phyloP scores from a whole-genome alignment of 2,329 filamentous ascomycete genomes.

The Pseudomassariella vexata region DNA sequence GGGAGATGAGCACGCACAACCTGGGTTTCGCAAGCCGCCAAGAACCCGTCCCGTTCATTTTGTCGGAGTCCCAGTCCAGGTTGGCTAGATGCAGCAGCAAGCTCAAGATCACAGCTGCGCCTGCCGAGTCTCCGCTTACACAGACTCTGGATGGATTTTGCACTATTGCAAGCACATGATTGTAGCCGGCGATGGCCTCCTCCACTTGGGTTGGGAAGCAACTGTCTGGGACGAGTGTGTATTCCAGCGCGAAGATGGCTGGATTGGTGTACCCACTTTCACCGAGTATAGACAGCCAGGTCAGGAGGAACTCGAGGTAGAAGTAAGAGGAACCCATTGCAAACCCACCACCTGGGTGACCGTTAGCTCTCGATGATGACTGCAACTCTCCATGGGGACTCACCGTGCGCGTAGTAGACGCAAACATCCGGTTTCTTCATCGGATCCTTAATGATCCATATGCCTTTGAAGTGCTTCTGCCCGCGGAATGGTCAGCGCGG shows the following conservation, averaged over 20 bases:
- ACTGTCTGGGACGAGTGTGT: conserved; percentile 71
- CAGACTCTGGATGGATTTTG: conserved; percentile 57
- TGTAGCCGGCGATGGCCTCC: conserved; percentile 65
- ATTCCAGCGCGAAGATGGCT: conserved; percentile 73
- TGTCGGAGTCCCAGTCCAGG: conserved; percentile 25
- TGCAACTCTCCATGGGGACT: conserved; percentile 13
- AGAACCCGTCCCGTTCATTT: conserved; percentile 26
- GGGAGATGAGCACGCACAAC: conserved; percentile 69
- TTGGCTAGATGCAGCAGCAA: conserved; percentile 62
- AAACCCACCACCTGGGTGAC: conserved; percentile 64
- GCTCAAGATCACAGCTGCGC: conserved; percentile 67
- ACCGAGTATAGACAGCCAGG: conserved; percentile 62
- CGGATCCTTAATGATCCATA: conserved; percentile 64
- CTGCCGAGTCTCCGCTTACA: conserved; percentile 75
- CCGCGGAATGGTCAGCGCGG: not conserved
- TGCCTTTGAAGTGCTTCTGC: conserved; percentile 49
- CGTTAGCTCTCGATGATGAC: conserved; percentile 10
- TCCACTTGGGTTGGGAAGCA: conserved; percentile 69
- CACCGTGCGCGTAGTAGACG: conserved; percentile 78
- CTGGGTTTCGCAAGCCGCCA: conserved; percentile 28
- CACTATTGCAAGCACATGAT: conserved; percentile 57
- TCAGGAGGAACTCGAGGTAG: conserved; percentile 77
- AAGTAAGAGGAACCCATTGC: conserved; percentile 78
- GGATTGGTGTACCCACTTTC: conserved; percentile 66
- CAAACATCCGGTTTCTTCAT: conserved; percentile 63